These are phyloP conservation scores for Zalaria sp. DNA, from an alignment of 2,329 filamentous ascomycete genomes.

Conservation along the genomic window DNA sequence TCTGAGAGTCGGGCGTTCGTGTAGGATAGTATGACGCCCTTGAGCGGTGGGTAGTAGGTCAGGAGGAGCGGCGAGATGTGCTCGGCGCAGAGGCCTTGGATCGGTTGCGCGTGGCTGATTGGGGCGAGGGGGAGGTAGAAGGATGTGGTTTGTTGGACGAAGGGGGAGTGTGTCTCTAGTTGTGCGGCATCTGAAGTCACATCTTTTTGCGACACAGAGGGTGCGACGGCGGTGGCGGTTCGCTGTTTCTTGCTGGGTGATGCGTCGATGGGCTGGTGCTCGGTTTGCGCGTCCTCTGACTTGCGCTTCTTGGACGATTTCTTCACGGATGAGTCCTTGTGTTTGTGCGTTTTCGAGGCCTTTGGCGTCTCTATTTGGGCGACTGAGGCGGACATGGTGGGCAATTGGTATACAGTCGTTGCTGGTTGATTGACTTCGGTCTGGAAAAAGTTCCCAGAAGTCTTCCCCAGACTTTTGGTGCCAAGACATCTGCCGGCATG, in stretches of 20 bases:
- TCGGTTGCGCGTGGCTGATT: slow-evolving; percentile 51
- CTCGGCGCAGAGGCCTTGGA: slow-evolving; percentile 58
- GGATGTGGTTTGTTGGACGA: slow-evolving; percentile 65
- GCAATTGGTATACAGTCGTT: neutral
- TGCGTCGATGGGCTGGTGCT: slow-evolving; percentile 2
- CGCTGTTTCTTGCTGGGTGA: slow-evolving; percentile 6
- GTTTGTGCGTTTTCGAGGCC: slow-evolving; percentile 22
- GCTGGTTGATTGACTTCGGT: neutral
- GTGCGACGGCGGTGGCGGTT: neutral
- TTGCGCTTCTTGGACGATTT: slow-evolving; percentile 15
- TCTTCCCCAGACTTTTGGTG: neutral
- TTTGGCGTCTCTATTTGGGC: slow-evolving; percentile 6
- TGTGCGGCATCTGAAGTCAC: neutral
- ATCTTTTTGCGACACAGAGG: neutral
- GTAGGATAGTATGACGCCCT: slow-evolving; percentile 64
- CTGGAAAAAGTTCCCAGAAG: neutral
- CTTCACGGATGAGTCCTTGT: slow-evolving; percentile 19
- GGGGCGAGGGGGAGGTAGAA: slow-evolving; percentile 67
- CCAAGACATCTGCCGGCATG: too few relatives aligned
- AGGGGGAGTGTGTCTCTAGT: slow-evolving; percentile 43
- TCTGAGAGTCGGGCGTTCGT: slow-evolving; percentile 53
- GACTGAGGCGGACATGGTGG: slow-evolving; percentile 9
- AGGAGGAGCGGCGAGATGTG: slow-evolving; percentile 63
- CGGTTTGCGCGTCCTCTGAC: slow-evolving; percentile 4
- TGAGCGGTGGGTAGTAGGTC: slow-evolving; percentile 58